Evolutionary conservation across 345 rosid species (phyloP).

Genomic region (Dimocarpus longan): DNA sequence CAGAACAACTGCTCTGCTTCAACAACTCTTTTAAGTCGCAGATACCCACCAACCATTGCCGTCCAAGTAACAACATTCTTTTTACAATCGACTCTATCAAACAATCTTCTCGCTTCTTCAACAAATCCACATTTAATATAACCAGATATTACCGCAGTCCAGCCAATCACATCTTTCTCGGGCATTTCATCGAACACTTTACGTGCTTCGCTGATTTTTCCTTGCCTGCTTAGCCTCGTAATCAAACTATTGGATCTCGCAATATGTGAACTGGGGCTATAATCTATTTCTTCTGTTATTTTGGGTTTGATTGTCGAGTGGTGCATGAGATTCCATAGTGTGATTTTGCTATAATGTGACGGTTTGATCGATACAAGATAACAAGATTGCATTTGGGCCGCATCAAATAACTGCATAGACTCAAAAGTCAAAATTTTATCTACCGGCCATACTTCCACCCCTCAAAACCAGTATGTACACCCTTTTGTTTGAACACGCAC

Average conservation of each 20-base stretch:
- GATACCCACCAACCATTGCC: slow-evolving; percentile 63
- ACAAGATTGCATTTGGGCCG: background rate
- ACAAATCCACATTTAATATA: slow-evolving; percentile 56
- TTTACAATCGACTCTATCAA: slow-evolving; percentile 52
- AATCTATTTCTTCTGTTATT: slow-evolving; percentile 22
- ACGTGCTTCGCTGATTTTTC: slow-evolving; percentile 56
- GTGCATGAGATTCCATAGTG: background rate
- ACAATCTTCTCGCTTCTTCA: slow-evolving; percentile 59
- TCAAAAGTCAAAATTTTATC: too few species aligned
- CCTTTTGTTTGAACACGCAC: too few species aligned
- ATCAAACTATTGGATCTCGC: slow-evolving; percentile 56
- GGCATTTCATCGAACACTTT: slow-evolving; percentile 60
- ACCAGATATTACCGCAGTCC: slow-evolving; percentile 69
- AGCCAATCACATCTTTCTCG: slow-evolving; percentile 62
- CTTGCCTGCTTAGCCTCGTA: slow-evolving; percentile 45
- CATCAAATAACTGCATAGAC: background rate
- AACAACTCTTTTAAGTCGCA: slow-evolving; percentile 41
- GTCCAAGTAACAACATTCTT: slow-evolving; percentile 86
- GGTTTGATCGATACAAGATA: background rate
- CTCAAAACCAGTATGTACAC: too few species aligned
- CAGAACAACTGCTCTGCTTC: slow-evolving; percentile 67
- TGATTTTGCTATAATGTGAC: background rate
- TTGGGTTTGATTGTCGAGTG: slow-evolving; percentile 11
- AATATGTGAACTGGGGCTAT: slow-evolving; percentile 28
- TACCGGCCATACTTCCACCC: too few species aligned